These are phyloP conservation scores for Yarrowia sp. DNA, from an alignment of 805 yeast genomes.

Conservation along the genomic window DNA sequence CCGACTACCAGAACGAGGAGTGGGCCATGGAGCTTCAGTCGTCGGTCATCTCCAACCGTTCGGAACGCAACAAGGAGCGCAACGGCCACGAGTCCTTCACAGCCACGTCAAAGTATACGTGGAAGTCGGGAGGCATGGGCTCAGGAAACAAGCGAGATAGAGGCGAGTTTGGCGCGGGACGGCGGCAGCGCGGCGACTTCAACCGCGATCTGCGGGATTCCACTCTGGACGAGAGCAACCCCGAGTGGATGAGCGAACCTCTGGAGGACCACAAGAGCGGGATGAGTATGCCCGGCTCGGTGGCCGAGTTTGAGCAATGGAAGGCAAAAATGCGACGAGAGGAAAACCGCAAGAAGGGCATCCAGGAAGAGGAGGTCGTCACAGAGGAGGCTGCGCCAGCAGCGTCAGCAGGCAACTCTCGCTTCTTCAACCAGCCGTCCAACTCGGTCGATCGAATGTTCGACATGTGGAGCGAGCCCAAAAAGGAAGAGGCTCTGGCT, in stretches of 20 bases:
- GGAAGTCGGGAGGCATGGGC: constrained; percentile 13
- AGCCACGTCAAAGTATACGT: constrained; percentile 22
- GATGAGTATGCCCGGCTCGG: constrained; percentile 24
- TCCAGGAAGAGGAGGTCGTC: constrained; percentile 1
- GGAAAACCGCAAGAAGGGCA: constrained; percentile 16
- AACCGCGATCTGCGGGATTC: constrained; percentile 17
- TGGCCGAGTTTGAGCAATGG: constrained; percentile 36
- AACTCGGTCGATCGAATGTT: constrained; percentile 78
- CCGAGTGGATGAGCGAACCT: constrained; percentile 22
- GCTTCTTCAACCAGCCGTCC: constrained; percentile 6
- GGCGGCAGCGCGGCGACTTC: constrained; percentile 16
- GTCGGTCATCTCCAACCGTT: constrained; percentile 6
- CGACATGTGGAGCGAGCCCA: constrained; percentile 94
- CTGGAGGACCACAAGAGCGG: constrained; percentile 21
- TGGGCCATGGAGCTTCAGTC: constrained; percentile 24
- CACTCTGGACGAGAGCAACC: constrained; percentile 10
- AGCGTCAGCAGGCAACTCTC: constrained; percentile 10
- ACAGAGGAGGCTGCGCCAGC: neutral
- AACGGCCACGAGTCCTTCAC: constrained; percentile 11
- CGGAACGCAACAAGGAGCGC: constrained; percentile 1
- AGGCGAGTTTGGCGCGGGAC: constrained; percentile 14
- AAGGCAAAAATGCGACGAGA: constrained; percentile 28
- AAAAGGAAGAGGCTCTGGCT: constrained; percentile 46
- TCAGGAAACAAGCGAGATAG: constrained; percentile 1
- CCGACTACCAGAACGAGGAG: constrained; percentile 21